Base-by-base conservation (phyloP, 1,284 basidiomycete species). In the Grifola frondosa region DNA sequence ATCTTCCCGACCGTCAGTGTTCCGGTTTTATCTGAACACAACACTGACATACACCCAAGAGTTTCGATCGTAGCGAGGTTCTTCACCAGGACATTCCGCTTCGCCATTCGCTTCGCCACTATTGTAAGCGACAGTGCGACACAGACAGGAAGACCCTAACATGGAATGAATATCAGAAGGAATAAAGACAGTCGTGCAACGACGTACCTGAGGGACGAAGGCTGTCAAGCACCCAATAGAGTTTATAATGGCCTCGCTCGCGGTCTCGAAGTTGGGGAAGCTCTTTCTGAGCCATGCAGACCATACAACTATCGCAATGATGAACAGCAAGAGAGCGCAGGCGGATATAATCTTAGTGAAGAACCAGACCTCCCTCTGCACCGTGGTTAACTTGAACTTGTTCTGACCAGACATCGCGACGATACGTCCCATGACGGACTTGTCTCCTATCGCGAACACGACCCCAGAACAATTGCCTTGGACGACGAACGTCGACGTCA, bases 371-470 rank as follows among this genome's bases (percentile, higher is more conserved):
- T 77, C 73, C 36, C 57, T 65, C 40, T 77, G 75, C 28, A 75
- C 68, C 11, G 73, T 68, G 2, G 75, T 77, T 37, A 73, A 49
- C 50, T 74, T 75, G 56, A 70, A 69, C 42, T 76, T 74, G 37
- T 69, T 67, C 49, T 73, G 64, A 12, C 67, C 70, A 0, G 80
- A 78, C 50, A 80, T 70, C 53, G 75, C 68, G 39, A 81, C 73
- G 47, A 82, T 73, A 29, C 80, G 72, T n/a, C 84, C 84, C 73
- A 76, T 74, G 41, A 75, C 73, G 3, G 81, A 80, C 25, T 65
- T 67, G 57, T 81, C 75, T 31, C 82, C 80, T 1, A 77, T 79
- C 33, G 76, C 74, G 41, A 82, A 74, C 17, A 81, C 79, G 15
- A 80, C 61, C 23, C 77, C 83, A n/a, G 65, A 64, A 39, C 78